Conservation (phyloP, 176 grass and related monocot species). For the Lolium rigidum region DNA sequence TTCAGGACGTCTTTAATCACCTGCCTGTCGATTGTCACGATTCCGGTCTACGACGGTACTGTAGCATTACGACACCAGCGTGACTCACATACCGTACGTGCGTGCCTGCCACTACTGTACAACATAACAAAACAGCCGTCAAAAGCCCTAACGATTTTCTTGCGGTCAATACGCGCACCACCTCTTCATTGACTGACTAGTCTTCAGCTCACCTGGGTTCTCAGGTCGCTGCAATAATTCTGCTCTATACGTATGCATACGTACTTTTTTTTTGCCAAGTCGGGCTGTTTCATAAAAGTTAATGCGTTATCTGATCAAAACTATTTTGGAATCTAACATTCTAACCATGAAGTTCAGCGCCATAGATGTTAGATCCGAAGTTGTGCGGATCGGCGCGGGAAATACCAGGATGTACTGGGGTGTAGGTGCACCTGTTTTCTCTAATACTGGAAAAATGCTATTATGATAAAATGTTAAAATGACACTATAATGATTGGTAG, state of each 20-base stretch:
- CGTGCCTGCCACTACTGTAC: not conserved
- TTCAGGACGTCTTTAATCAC: not conserved
- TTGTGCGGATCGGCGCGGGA: too few relatives aligned
- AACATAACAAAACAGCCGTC: conserved; percentile 41
- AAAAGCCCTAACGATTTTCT: conserved; percentile 26
- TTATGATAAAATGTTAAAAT: too few relatives aligned
- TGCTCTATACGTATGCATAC: not conserved
- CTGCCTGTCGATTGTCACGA: not conserved
- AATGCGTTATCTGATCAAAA: too few relatives aligned
- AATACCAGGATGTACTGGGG: too few relatives aligned
- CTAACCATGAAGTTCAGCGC: too few relatives aligned
- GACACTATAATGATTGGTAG: too few relatives aligned
- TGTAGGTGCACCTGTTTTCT: too few relatives aligned
- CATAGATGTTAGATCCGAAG: too few relatives aligned
- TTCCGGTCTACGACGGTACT: not conserved
- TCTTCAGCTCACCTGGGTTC: not conserved
- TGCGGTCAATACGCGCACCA: not conserved
- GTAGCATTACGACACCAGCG: not conserved
- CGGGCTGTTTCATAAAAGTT: too few relatives aligned
- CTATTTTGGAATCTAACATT: too few relatives aligned
- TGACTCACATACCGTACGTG: not conserved
- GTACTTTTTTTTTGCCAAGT: too few relatives aligned
- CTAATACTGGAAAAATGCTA: too few relatives aligned
- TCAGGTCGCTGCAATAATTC: not conserved
- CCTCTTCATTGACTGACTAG: not conserved